Evolutionary conservation across 2,329 filamentous ascomycete genomes (phyloP).

Genomic region (Trichoderma semiorbis): DNA sequence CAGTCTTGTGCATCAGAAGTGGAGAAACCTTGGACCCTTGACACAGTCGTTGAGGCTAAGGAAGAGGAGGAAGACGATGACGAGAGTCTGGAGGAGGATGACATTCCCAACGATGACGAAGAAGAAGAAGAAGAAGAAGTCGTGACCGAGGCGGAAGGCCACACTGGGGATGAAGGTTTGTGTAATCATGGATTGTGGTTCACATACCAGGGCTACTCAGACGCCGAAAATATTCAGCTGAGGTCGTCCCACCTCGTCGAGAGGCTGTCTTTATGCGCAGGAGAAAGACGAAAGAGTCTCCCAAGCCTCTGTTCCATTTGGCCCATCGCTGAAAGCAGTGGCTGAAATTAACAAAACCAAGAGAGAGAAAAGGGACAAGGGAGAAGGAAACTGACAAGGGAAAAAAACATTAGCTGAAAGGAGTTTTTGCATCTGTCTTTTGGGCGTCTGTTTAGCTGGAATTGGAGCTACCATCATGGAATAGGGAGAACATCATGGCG

Average conservation of each 20-base stretch:
- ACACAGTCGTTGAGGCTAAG: slow-evolving; percentile 27
- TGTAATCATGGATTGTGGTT: slow-evolving; percentile 18
- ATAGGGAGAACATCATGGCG: not conserved
- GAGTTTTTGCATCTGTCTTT: not conserved
- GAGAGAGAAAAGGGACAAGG: not conserved
- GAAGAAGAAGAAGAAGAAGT: not conserved
- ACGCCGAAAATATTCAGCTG: not conserved
- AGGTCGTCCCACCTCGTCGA: not conserved
- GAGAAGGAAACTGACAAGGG: not conserved
- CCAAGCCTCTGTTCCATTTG: slow-evolving; percentile 29
- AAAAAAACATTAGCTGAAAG: not conserved
- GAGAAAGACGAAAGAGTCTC: slow-evolving; percentile 28
- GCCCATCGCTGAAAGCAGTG: slow-evolving; percentile 18
- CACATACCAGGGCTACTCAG: not conserved
- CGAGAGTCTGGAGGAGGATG: not conserved
- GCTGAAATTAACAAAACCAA: not conserved
- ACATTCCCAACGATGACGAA: not conserved
- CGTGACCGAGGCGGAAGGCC: not conserved
- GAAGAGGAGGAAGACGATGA: not conserved
- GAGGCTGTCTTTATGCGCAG: not conserved
- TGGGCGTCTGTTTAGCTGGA: not conserved
- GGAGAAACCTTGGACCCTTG: slow-evolving; percentile 16
- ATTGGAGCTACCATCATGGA: not conserved
- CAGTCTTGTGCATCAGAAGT: not conserved
- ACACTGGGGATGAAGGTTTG: not conserved